phyloP scores from a whole-genome alignment of 495 filamentous ascomycete genomes.

The Trichodelitschia bisporula region DNA sequence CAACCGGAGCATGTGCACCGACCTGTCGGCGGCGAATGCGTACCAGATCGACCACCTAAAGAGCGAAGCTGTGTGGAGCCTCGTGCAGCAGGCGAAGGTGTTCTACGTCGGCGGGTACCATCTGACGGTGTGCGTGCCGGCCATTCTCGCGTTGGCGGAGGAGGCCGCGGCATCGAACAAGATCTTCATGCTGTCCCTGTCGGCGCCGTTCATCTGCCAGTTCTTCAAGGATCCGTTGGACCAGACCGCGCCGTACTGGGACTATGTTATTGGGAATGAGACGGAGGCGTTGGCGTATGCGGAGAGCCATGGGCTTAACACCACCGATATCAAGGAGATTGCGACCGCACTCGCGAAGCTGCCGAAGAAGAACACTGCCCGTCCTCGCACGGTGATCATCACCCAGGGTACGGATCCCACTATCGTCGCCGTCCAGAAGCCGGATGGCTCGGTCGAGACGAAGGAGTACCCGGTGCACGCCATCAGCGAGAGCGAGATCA shows the following conservation, averaged over 20 bases:
- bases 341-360: conserved; percentile 63
- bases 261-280: conserved; percentile 95
- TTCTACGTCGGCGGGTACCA: conserved; percentile 92
- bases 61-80: conserved; percentile 67
- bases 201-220: conserved; percentile 82
- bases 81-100: conserved; percentile 64
- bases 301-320: conserved; percentile 40
- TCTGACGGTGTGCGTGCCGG: conserved; percentile 69
- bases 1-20: conserved; percentile 80
- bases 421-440: conserved; percentile 40
- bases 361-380: conserved; percentile 69
- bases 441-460: conserved; percentile 35
- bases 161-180: conserved; percentile 78
- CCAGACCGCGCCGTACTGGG: conserved; percentile 65
- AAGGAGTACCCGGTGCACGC: conserved; percentile 58
- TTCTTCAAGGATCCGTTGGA: conserved; percentile 96
- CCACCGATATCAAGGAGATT: conserved; percentile 64
- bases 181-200: conserved; percentile 67
- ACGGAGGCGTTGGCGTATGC: conserved; percentile 73
- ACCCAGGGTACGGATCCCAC: conserved; percentile 87
- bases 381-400: conserved; percentile 62
- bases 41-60: conserved; percentile 90
- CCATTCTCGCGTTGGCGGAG: conserved; percentile 67
- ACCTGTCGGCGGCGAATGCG: conserved; percentile 87
- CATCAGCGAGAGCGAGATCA: conserved; percentile 50